Conservation (phyloP, 441 rosid species). For the Gossypium aridum region DNA sequence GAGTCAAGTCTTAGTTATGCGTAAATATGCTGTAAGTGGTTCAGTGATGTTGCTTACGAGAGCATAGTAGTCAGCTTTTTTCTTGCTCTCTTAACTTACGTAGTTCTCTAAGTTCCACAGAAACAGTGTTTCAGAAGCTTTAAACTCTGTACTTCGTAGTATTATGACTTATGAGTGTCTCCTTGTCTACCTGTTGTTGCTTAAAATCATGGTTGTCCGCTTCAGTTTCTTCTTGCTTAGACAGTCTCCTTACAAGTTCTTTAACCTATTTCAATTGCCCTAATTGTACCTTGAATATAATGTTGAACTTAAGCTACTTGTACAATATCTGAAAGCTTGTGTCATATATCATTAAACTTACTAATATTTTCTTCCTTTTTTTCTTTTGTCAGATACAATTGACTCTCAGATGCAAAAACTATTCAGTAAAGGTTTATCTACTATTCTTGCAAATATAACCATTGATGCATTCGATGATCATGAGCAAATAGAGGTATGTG, state of each 20-base stretch:
- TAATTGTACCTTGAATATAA: too few species aligned
- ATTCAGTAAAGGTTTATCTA: conserved; percentile 49
- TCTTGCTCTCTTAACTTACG: too few species aligned
- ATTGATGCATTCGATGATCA: conserved; percentile 52
- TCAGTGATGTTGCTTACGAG: not conserved
- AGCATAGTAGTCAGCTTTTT: not conserved
- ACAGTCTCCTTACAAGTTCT: too few species aligned
- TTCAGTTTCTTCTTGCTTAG: too few species aligned
- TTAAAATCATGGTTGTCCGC: too few species aligned
- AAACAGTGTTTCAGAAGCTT: too few species aligned
- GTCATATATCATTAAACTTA: not conserved
- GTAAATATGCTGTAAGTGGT: not conserved
- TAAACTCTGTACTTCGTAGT: too few species aligned
- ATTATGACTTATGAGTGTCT: too few species aligned
- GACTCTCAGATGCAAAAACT: conserved; percentile 48
- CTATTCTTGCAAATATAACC: conserved; percentile 53
- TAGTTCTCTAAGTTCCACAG: too few species aligned
- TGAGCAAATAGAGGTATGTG: conserved; percentile 65
- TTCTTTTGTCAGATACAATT: conserved; percentile 49
- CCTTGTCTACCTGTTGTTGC: too few species aligned
- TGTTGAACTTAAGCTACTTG: too few species aligned
- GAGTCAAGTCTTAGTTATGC: not conserved
- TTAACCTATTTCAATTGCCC: too few species aligned
- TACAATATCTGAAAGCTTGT: not conserved
- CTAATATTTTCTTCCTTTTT: not conserved